Base-by-base conservation (phyloP, 805 yeast species). In the Kockiozyma suomiensis region DNA sequence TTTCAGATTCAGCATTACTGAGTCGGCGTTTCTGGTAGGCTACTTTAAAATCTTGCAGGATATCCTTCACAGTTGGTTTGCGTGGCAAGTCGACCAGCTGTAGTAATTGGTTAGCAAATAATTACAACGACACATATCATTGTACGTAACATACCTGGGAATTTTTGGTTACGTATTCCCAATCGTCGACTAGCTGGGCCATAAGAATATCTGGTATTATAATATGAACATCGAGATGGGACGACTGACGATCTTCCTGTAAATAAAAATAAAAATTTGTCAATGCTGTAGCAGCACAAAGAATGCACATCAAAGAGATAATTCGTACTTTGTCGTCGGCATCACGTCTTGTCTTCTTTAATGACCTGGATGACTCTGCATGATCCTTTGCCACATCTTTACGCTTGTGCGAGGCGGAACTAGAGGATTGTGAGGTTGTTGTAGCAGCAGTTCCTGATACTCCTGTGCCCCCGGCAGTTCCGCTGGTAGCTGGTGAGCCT, bases 81-180 rank as follows among this genome's bases (percentile, higher is more conserved):
- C 83, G 77, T 0, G 97, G 97, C 43, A 92, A 72, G 26, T 80
- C 74, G 2, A 89, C 82, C 45, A 90, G 51, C 58, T 66, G 54
- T 23, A 10, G 25, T n/a, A 3, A 38, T 25, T 15, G 30, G 17
- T 25, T 6, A 50, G 37, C 10, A 19, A 13, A 5, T 17, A 7
- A 35, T 25, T n/a, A n/a, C 26, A 15, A 19, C 17, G 13, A 17
- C 38, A 7, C 3, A 19, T 19, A 4, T 12, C 15, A 4, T 23
- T 4, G 13, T 23, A 21, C 7, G 28, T 21, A 12, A 19, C 49
- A 17, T 46, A 59, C 64, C 71, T 85, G 84, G 53, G 86, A 86
- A 66, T 90, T 88, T 67, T 88, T 88, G 0, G 98, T 91, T 35
- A 93, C 81, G 66, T 78, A 79, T 73, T 93, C 97, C 99, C 98